Evolutionary conservation across 257 asterid species (phyloP).

Genomic region (Lycium barbarum): DNA sequence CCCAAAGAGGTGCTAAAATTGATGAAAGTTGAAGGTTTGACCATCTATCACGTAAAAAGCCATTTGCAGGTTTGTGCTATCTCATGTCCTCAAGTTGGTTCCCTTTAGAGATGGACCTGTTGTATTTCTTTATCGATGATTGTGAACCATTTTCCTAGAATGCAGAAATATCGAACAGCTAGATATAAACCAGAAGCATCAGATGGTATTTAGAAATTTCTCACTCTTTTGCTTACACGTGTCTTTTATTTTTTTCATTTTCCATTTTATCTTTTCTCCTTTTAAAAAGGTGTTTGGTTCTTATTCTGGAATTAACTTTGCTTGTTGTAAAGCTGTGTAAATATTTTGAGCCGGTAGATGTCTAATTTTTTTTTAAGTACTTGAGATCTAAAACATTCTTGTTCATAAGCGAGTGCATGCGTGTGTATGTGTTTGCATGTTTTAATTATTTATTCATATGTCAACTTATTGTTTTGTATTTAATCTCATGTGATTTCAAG

Average conservation of each 20-base stretch:
- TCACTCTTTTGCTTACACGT: slow-evolving; percentile 22
- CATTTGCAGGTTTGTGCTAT: slow-evolving; percentile 48
- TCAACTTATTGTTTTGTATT: too few species aligned
- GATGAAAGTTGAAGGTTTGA: slow-evolving; percentile 47
- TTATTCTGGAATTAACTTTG: too few species aligned
- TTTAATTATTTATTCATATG: too few species aligned
- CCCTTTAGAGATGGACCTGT: slow-evolving; percentile 29
- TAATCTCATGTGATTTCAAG: too few species aligned
- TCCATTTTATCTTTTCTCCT: too few species aligned
- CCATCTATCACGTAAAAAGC: slow-evolving; percentile 52
- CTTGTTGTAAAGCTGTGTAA: too few species aligned
- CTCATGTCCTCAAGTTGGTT: slow-evolving; percentile 14
- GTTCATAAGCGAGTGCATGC: too few species aligned
- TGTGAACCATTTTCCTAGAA: slow-evolving; percentile 32
- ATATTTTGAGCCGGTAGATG: too few species aligned
- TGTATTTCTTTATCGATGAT: slow-evolving; percentile 29
- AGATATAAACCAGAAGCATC: slow-evolving; percentile 82
- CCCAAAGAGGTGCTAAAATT: slow-evolving; percentile 45
- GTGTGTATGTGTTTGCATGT: too few species aligned
- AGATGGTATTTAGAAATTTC: slow-evolving; percentile 60
- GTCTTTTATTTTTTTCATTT: slow-evolving; percentile 24
- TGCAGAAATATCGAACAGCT: slow-evolving; percentile 96
- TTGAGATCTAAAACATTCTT: too few species aligned
- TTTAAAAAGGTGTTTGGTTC: too few species aligned
- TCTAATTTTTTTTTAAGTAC: too few species aligned